A percentile compares a stretch with the other conserved stretches of the same genome.
phyloP scores from a whole-genome alignment of 78 protist genomes.

The Fonticula alba region DNA sequence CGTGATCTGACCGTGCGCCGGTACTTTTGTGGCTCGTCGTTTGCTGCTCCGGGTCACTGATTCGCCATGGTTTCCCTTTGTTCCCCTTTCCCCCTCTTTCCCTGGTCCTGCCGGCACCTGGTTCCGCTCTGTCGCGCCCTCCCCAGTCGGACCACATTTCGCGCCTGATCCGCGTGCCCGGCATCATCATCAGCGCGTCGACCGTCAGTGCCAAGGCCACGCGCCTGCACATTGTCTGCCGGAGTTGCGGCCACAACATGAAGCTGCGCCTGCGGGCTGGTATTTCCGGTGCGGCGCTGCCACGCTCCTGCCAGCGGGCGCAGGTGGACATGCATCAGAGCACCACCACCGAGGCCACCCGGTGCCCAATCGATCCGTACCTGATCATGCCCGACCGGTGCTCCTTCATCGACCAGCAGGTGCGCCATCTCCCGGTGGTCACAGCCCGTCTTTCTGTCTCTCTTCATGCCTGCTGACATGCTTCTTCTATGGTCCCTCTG shows the following conservation, averaged over 20 bases:
- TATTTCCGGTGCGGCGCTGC: conserved; percentile 35
- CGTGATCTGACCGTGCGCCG: conserved; percentile 35
- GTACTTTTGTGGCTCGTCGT: not conserved
- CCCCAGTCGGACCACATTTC: conserved; percentile 36
- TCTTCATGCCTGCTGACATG: too few species aligned
- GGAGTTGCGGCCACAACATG: conserved; percentile 23
- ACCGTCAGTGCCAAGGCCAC: conserved; percentile 45
- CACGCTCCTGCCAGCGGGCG: conserved; percentile 50
- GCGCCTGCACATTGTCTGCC: conserved; percentile 27
- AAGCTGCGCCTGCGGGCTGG: conserved; percentile 36
- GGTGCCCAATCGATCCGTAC: conserved; percentile 29
- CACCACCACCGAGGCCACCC: not conserved
- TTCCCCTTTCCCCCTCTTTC: not conserved
- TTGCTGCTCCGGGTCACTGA: not conserved
- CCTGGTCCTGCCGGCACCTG: not conserved
- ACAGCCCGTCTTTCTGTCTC: too few species aligned
- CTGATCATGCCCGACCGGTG: conserved; percentile 45
- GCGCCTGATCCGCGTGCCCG: conserved; percentile 49
- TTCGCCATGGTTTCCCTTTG: not conserved
- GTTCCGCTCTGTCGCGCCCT: not conserved
- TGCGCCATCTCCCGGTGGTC: too few species aligned
- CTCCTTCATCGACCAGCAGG: conserved; percentile 44
- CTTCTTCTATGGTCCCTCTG: not conserved
- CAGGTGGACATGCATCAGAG: not conserved
- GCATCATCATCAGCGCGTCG: conserved; percentile 70